These are phyloP conservation scores for Lactarius evosmus DNA, from an alignment of 768 basidiomycete species.

Conservation along the genomic window DNA sequence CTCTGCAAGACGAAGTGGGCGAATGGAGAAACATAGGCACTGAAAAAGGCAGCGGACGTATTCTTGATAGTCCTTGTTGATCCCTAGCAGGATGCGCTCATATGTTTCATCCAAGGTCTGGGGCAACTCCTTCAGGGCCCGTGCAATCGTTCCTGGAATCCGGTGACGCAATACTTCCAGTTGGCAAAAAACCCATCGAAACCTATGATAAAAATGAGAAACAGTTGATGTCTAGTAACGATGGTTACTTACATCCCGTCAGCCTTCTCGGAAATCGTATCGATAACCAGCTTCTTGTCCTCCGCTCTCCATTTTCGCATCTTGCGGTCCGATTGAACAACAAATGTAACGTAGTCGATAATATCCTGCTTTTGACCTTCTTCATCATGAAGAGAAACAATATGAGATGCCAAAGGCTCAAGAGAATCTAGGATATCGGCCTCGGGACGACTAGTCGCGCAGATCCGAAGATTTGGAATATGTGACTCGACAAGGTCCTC, in stretches of 20 bases:
- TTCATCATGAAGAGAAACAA: too few species aligned
- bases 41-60: too few species aligned
- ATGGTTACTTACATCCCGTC: neutral
- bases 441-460: constrained; percentile 2
- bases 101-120: too few species aligned
- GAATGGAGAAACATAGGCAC: neutral
- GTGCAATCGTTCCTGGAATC: too few species aligned
- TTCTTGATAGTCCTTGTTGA: too few species aligned
- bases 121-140: too few species aligned
- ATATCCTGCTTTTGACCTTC: neutral
- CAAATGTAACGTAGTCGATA: neutral
- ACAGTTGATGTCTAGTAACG: neutral
- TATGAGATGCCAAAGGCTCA: too few species aligned
- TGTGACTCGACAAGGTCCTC: neutral
- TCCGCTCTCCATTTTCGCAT: too few species aligned
- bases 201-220: neutral
- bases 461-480: neutral
- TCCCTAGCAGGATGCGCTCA: too few species aligned
- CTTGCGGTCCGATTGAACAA: neutral
- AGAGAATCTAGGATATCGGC: neutral
- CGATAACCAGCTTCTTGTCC: neutral
- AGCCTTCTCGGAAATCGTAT: neutral
- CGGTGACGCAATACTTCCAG: too few species aligned
- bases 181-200: constrained; percentile 1
- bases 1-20: constrained; percentile 3